A percentile compares a stretch with the other conserved stretches of the same genome.
Conservation (phyloP, 2,329 filamentous ascomycete genomes). For the Colletotrichum graminicola region DNA sequence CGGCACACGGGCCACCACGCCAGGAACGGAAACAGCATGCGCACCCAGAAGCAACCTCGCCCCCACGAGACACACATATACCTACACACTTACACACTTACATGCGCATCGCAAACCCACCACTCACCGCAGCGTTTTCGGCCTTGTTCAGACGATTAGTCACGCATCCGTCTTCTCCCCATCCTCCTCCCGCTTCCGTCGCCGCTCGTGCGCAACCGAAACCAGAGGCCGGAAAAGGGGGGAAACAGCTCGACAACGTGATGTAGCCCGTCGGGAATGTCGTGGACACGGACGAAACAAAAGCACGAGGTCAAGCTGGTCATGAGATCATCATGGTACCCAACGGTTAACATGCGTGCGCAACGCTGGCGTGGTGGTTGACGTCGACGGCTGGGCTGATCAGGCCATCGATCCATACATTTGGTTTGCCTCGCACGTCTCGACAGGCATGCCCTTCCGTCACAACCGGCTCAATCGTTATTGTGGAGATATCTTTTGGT, state of each 20-base stretch:
- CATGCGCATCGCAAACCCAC: neutral
- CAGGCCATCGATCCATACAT: neutral
- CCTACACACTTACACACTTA: neutral
- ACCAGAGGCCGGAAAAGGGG: neutral
- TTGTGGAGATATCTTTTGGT: neutral
- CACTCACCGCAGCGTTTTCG: slow-evolving; percentile 27
- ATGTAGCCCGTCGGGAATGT: neutral
- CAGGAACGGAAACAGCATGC: neutral
- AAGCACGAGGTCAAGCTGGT: neutral
- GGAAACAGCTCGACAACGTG: neutral
- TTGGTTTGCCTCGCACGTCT: neutral
- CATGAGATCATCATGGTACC: too few relatives aligned
- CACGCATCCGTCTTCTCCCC: neutral
- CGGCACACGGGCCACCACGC: neutral
- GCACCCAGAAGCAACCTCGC: neutral
- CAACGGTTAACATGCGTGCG: slow-evolving; percentile 3
- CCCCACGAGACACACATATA: too few relatives aligned
- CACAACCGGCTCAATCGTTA: neutral
- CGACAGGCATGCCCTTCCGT: neutral
- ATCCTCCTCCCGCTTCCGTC: too few relatives aligned
- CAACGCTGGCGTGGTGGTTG: slow-evolving; percentile 1
- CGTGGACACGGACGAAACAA: neutral
- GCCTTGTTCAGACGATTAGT: neutral
- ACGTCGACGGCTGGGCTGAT: slow-evolving; percentile 4
- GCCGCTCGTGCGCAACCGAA: neutral